Evolutionary conservation across 2,329 filamentous ascomycete species (phyloP).

Genomic region (Aspergillus brasiliensis): DNA sequence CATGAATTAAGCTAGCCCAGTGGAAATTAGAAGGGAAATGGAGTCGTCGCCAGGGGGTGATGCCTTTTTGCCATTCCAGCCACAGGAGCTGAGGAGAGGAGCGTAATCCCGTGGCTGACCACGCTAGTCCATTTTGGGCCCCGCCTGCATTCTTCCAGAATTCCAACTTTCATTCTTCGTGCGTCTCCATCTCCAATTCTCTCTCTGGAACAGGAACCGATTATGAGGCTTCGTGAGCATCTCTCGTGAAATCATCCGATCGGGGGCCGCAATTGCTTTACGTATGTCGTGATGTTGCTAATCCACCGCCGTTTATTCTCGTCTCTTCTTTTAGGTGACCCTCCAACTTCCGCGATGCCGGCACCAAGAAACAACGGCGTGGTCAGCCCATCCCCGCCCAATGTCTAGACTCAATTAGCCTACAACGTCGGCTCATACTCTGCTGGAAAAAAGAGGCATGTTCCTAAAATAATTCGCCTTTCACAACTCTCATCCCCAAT

Average conservation of each 20-base stretch:
- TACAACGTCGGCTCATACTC: not conserved
- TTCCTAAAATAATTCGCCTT: not conserved
- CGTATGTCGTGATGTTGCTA: not conserved
- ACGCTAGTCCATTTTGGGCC: not conserved
- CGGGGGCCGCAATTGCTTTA: not conserved
- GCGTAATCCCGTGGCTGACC: not conserved
- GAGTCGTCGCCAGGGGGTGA: not conserved
- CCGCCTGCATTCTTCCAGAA: not conserved
- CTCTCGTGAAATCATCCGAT: not conserved
- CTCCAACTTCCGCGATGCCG: not conserved
- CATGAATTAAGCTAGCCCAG: too few species aligned
- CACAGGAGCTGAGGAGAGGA: not conserved
- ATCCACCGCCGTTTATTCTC: not conserved
- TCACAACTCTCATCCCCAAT: not conserved
- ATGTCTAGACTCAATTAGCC: conserved; percentile 3
- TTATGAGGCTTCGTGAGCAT: not conserved
- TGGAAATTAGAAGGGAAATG: too few species aligned
- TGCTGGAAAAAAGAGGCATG: not conserved
- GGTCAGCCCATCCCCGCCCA: not conserved
- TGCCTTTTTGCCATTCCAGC: not conserved
- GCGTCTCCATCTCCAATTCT: not conserved
- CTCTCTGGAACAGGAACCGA: not conserved
- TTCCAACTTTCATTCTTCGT: not conserved
- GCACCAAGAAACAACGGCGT: conserved; percentile 7
- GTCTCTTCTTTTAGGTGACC: not conserved